phyloP scores from a whole-genome alignment of 148 eudicot species.

The Silene latifolia region DNA sequence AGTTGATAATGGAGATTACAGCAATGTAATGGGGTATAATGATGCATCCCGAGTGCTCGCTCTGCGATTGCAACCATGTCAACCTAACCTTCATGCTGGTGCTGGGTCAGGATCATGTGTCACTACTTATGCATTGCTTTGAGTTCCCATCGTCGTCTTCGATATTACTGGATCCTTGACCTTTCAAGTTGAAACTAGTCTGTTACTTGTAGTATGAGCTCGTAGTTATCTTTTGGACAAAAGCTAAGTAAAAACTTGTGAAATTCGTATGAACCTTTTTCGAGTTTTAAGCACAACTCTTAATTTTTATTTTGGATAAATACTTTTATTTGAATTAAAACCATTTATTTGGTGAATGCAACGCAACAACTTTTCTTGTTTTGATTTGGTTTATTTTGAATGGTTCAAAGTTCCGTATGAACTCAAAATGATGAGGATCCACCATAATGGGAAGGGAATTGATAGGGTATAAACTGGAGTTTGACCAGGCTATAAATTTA shows the following conservation, averaged over 20 bases:
- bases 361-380: too few species aligned
- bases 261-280: not conserved
- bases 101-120: conserved; percentile 52
- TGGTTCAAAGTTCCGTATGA: too few species aligned
- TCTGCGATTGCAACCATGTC: conserved; percentile 51
- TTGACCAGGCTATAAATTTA: too few species aligned
- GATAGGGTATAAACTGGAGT: too few species aligned
- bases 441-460: too few species aligned
- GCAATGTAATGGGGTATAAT: conserved; percentile 40
- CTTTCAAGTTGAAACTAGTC: not conserved
- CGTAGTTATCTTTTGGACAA: not conserved
- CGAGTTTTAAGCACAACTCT: too few species aligned
- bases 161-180: not conserved
- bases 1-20: conserved; percentile 66
- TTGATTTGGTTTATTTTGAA: too few species aligned
- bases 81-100: conserved; percentile 39
- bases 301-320: too few species aligned
- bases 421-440: too few species aligned
- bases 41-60: conserved; percentile 38
- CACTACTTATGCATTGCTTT: conserved; percentile 60
- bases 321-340: too few species aligned
- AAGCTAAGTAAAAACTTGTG: not conserved
- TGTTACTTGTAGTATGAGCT: not conserved
- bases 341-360: not conserved
- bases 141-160: conserved; percentile 12